Conservation (phyloP, 345 rosid genomes). For the Brassica carinata region DNA sequence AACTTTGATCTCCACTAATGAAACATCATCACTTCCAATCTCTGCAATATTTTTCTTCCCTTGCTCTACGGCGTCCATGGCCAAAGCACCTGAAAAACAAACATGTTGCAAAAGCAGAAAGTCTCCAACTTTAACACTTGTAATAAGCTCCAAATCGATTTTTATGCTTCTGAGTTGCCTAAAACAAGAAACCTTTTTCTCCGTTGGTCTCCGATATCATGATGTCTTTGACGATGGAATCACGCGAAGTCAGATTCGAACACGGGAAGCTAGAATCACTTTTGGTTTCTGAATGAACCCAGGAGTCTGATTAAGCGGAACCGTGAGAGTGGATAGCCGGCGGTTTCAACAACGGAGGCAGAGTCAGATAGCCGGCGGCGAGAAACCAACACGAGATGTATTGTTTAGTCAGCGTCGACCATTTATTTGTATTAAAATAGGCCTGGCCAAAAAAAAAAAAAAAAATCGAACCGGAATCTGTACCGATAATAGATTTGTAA, state of each 20-base stretch:
- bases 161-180: neutral
- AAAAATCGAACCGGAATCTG: no score
- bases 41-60: slow-evolving; percentile 5
- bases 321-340: neutral
- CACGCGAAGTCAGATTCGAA: no score
- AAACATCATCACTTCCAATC: slow-evolving; percentile 21
- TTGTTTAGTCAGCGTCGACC: no score
- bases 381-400: no score
- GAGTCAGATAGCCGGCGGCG: no score
- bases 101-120: neutral
- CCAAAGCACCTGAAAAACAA: slow-evolving; percentile 1
- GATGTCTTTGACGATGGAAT: no score
- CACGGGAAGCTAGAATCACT: neutral
- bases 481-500: no score
- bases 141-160: no score
- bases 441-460: no score
- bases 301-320: neutral
- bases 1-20: slow-evolving; percentile 58
- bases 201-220: no score
- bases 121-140: no score
- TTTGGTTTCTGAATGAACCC: neutral
- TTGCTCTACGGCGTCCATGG: slow-evolving; percentile 21
- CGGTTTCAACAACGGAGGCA: neutral
- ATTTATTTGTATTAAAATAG: no score
- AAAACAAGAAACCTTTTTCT: neutral